Base-by-base conservation (phyloP, 805 yeast genomes). In the Lachancea sp. region DNA sequence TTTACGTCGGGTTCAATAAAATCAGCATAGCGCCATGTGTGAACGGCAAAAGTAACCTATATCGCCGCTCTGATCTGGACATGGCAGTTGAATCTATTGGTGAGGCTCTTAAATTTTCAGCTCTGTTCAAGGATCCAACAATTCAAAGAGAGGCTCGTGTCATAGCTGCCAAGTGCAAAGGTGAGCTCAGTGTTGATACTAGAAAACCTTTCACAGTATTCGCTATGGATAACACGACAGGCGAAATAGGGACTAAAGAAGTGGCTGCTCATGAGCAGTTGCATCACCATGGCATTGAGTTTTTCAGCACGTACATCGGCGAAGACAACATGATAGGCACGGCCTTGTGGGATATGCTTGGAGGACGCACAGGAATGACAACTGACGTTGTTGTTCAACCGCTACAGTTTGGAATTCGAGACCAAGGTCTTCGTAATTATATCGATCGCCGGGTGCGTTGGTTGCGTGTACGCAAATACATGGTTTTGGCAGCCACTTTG, bases 261-360 rank as follows among this genome's bases (percentile, higher is more conserved):
- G 39, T 48, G 7, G 16, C 34, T 7, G 37, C 41, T 20, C 19
- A 37, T 2, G 31, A 38, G 13, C 50, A 47, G 20, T 32, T 26
- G 18, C 45, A 42, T 17, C 44, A 33, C 29, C 50, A 67, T 29
- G 85, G 91, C 0, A 70, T 89, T 36, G 72, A 79, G 42, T 77
- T 79, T 46, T 88, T 89, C 62, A 79, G 95, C 7, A 70, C 79
- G 46, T 89, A 82, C 60, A 88, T 88, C 57, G 95, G 95, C 5
- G 96, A 88, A 60, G 96, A 88, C 62, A 88, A 88, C 62, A 85
- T 87, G 95, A 88, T 88, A 50, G 95, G 86, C 4, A 87, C 85
- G 40, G 85, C 88, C 1, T 59, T 88, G 15, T 88, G 95, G 95
- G 78, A 79, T 41, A 53, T 47, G 19, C 70, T 72, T 29, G 81